A percentile compares a stretch with the other conserved stretches of the same genome.
Evolutionary conservation across 129 eudicot genomes (phyloP).

Genomic region (Sambucus nigra): DNA sequence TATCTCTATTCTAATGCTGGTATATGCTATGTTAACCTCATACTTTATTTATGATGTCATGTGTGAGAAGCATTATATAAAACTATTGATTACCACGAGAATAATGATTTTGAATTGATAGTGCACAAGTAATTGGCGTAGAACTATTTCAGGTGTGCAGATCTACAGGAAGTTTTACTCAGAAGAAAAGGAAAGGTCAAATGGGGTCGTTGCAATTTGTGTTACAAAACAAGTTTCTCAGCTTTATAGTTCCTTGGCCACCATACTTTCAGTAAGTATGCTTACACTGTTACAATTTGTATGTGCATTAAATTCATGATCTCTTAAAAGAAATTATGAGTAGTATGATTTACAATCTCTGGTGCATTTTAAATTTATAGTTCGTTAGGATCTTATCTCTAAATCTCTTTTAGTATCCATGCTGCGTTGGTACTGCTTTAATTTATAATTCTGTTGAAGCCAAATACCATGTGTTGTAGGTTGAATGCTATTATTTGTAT

Average conservation of each 20-base stretch:
- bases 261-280: slow-evolving; percentile 60
- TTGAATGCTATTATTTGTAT: no score
- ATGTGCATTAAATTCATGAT: neutral
- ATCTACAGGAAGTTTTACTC: slow-evolving; percentile 72
- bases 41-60: neutral
- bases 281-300: slow-evolving; percentile 9
- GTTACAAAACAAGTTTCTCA: slow-evolving; percentile 39
- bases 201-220: slow-evolving; percentile 72
- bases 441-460: no score
- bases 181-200: slow-evolving; percentile 64
- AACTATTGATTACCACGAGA: neutral
- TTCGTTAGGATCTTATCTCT: no score
- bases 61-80: neutral
- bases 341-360: neutral
- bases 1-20: neutral
- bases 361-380: slow-evolving; percentile 6
- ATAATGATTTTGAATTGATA: neutral
- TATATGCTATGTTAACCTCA: no score
- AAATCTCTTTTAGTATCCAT: no score
- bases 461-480: no score
- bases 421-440: no score
- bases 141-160: slow-evolving; percentile 50
- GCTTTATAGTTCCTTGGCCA: slow-evolving; percentile 47
- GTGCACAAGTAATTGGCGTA: neutral
- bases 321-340: neutral